Evolutionary conservation across 805 yeast genomes (phyloP).

Genomic region (Ogataea methanolica): DNA sequence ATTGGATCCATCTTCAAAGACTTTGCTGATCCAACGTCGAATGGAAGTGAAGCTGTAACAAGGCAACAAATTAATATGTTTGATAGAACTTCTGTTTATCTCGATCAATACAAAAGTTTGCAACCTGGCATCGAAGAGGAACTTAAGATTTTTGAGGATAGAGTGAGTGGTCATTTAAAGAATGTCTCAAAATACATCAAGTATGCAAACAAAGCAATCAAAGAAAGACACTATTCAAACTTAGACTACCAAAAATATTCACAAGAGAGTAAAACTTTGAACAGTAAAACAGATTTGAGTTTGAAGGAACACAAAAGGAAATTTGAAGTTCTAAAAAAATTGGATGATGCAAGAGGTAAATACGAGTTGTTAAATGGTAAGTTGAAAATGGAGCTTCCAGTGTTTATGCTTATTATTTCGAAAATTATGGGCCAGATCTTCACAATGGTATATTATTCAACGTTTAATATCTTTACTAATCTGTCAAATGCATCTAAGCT

Average conservation of each 20-base stretch:
- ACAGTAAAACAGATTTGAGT: constrained; percentile 26
- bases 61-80: constrained; percentile 8
- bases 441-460: constrained; percentile 33
- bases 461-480: constrained; percentile 29
- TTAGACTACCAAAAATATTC: constrained; percentile 19
- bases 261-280: constrained; percentile 14
- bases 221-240: constrained; percentile 19
- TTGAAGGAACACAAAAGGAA: constrained; percentile 35
- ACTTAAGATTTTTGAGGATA: constrained; percentile 11
- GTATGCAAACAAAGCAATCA: constrained; percentile 19
- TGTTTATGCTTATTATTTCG: constrained; percentile 32
- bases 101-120: constrained; percentile 9
- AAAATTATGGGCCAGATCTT: constrained; percentile 31
- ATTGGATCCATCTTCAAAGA: constrained; percentile 8
- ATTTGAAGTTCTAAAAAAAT: constrained; percentile 27
- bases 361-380: constrained; percentile 34
- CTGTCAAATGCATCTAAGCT: constrained; percentile 9
- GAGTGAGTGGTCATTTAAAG: constrained; percentile 11
- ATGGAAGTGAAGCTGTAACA: constrained; percentile 6
- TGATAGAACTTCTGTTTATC: constrained; percentile 6
- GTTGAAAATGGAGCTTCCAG: constrained; percentile 45
- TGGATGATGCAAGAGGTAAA: constrained; percentile 29
- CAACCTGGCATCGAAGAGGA: constrained; percentile 16
- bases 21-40: constrained; percentile 9
- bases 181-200: constrained; percentile 13